A percentile compares a stretch with the other conserved stretches of the same genome.
These are phyloP conservation scores for Entomortierella parvispora DNA, from an alignment of 192 early-diverging fungal species.

Conservation along the genomic window DNA sequence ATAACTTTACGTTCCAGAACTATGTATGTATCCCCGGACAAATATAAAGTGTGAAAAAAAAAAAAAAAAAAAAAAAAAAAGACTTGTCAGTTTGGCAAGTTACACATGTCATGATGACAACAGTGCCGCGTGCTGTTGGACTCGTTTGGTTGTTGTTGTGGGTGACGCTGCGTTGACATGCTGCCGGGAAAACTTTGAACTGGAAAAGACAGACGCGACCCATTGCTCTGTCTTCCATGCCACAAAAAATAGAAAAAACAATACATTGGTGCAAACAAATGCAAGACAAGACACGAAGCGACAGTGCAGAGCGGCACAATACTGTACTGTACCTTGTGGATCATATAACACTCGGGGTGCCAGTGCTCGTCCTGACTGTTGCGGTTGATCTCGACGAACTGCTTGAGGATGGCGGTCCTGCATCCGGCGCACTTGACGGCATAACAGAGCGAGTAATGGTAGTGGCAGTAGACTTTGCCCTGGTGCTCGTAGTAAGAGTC, in stretches of 20 bases:
- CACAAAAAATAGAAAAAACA: no score
- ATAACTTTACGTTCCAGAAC: constrained; percentile 73
- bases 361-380: constrained; percentile 87
- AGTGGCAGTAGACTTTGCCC: constrained; percentile 91
- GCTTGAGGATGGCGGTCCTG: constrained; percentile 92
- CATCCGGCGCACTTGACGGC: constrained; percentile 96
- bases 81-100: not conserved
- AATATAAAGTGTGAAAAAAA: not conserved
- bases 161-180: no score
- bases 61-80: not conserved
- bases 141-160: not conserved
- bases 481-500: constrained; percentile 98
- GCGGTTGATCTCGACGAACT: constrained; percentile 93
- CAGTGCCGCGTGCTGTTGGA: not conserved
- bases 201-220: not conserved
- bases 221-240: no score
- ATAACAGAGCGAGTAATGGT: constrained; percentile 91
- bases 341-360: constrained; percentile 99
- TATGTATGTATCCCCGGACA: constrained; percentile 22
- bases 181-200: not conserved
- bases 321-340: constrained; percentile 89
- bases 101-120: not conserved
- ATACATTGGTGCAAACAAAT: no score
- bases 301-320: no score
- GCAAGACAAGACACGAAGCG: no score